Base-by-base conservation (phyloP, 2,329 filamentous ascomycete species). In the Aspergillus ibericus region DNA sequence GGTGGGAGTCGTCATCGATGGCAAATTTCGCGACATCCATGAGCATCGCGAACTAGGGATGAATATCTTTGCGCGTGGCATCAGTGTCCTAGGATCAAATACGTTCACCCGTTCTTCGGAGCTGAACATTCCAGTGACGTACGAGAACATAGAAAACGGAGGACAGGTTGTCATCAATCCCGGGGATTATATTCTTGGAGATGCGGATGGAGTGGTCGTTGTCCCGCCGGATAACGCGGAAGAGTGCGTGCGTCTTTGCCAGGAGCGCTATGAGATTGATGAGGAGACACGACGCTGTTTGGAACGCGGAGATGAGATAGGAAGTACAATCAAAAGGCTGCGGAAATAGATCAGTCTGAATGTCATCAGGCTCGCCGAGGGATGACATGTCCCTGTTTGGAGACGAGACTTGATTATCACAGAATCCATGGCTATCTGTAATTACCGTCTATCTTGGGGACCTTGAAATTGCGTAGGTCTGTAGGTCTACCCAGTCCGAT, bases 1-100 rank as follows among this genome's bases (percentile, higher is more conserved):
- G 3, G 68, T 67, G 4, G 76, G 75, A 15, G 72, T 75, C 4
- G 68, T 78, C 5, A 69, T 78, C 48, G 75, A 78, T 63, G 75
- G 76, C 6, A 68, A 69, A 10, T 73, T 77, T 60, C 63, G 75
- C 13, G 74, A 77, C 59, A 57, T 78, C 5, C 58, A 69, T 20
- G 75, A 77, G 58, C 70, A 73, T 46, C 63, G 64, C 3, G 65
- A 69, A 13, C 51, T 75, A 47, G 65, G 61, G 1, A 61, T 69
- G 34, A 55, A 69, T 53, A 54, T 76, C 7, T 77, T 77, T 56
- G 74, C 73, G 5, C 62, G 68, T 16, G 70, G 58, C 2, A 64
- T 66, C 3, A 72, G 70, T 22, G 72, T 72, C 44, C 59, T 74
- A 2, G 73, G 73, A 0, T 72, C 71, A 6, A 71, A 72, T 48